Evolutionary conservation across 371 early-diverging fungal species (phyloP), one percentile per base, ranked within the genome.

Genomic region (Lichtheimia ornata): DNA sequence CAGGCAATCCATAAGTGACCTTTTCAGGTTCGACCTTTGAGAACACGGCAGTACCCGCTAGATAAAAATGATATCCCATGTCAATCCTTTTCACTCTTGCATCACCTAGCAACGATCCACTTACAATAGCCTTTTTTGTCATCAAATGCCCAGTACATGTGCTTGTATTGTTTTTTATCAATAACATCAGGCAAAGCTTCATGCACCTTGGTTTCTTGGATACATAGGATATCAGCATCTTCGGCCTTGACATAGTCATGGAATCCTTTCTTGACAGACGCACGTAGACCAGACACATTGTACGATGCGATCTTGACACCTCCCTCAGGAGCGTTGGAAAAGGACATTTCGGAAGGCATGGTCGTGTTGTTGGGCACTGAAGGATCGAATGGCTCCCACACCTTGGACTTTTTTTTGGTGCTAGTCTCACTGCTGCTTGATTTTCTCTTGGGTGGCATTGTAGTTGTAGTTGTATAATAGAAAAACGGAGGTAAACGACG

Each of bases 121-220:
- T 53, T 71, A 84, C 83, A 81, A 68, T 94, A 94, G 9, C 94
- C 95, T 73, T 95, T 95, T 58, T 92, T 93, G 27, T 84, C 82
- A 51, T 81, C 78, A 64, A 81, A 73, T 2, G 72, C 74, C 90
- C 89, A 88, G 60, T 87, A 91, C 58, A 86, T 82, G 79, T 87
- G 86, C 50, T 88, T 90, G 68, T 90, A 94, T 25, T 71, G 69
- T 59, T 83, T 76, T 41, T 83, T 76, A 59, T 84, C 76, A 15
- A 93, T 71, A 18, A 71, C 75, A 15, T 65, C 77, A 1, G 70
- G 60, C 27, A 67, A 30, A 15, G 87, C 79, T 52, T 77, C 79
- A 65, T 88, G 87, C 18, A 91, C 70, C 69, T 96, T 95, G 43
- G 92, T 92, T 65, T 96, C 96, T 67, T 95, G 94, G 17, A 96